Conservation (phyloP, 2,329 filamentous ascomycete genomes). For the Fusarium sarcochroum region DNA sequence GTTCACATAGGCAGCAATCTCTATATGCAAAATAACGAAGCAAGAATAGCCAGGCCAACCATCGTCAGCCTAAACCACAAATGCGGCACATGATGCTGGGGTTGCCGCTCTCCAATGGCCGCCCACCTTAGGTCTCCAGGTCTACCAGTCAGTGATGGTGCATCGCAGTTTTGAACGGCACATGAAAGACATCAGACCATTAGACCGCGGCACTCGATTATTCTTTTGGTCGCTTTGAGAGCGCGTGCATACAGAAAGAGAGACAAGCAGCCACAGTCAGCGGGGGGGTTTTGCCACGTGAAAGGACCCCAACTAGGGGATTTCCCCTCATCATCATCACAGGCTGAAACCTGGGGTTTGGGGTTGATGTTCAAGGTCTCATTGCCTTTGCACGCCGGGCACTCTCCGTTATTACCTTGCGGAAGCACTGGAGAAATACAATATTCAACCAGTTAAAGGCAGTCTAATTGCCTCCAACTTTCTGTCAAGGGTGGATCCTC, state of each 20-base stretch:
- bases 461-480: conserved; percentile 38
- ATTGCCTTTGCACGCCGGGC: conserved; percentile 16
- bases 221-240: conserved; percentile 1
- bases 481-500: conserved; percentile 39
- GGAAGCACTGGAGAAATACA: conserved; percentile 19
- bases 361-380: conserved; percentile 15
- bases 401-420: conserved; percentile 32
- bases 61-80: conserved; percentile 27
- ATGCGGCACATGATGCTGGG: conserved; percentile 36
- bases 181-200: conserved; percentile 33
- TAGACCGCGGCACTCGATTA: conserved; percentile 28
- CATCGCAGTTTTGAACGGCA: conserved; percentile 17
- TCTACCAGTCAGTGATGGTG: conserved; percentile 4
- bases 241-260: conserved; percentile 6
- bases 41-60: conserved; percentile 2
- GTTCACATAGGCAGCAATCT: background rate
- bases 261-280: conserved; percentile 18
- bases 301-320: conserved; percentile 13
- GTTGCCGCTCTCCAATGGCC: conserved; percentile 14
- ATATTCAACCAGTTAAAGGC: conserved; percentile 40
- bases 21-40: conserved; percentile 10
- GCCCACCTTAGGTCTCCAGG: conserved; percentile 19
- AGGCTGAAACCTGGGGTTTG: conserved; percentile 30
- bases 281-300: conserved; percentile 24
- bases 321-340: conserved; percentile 29